Base-by-base conservation (phyloP, 2,329 filamentous ascomycete genomes). In the Venturia carpophila region DNA sequence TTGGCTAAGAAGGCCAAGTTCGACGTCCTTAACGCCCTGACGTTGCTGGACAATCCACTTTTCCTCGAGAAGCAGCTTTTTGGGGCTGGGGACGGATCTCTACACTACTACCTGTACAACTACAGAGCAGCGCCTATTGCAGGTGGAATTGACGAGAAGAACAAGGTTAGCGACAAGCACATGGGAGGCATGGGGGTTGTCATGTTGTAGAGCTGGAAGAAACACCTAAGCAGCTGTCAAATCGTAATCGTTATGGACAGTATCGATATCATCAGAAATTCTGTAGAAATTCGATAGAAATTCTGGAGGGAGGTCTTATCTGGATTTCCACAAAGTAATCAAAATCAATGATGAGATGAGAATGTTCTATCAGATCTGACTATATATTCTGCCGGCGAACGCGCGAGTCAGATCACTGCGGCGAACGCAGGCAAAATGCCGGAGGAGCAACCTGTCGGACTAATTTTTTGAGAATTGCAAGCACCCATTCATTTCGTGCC, bases 71-170 rank as follows among this genome's bases (percentile, higher is more conserved):
- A 97, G 70, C 91, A 97, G 73, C 96, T 96, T 76, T 99, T 97
- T 72, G 94, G 93, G 56, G 87, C 89, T 5, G 94, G 94, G 41
- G 94, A 99, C 75, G 94, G 94, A 60, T 91, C 94, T 75, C 81
- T 99, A 71, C 92, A 99, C 77, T 99, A 92, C 79, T 99, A 99
- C 76, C 81, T 99, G 41, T 99, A 95, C 83, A 99, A 99, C 78
- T 99, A 97, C 80, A 87, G 91, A 66, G 90, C 91, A 15, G 87
- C 90, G 67, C 86, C 87, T n/a, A 89, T 99, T 71, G 80, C 85
- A 0, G 92, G 94, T 61, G 94, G 94, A 27, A 87, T 97, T 55
- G 87, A 97, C 75, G 83, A 83, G 71, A 85, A 83, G 72, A 96
- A 95, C 74, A 79, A 86, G 70, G 81, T 93, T 47, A 92, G 96